These are phyloP conservation scores for Serendipita sp. DNA, from an alignment of 768 basidiomycete species.

Conservation along the genomic window DNA sequence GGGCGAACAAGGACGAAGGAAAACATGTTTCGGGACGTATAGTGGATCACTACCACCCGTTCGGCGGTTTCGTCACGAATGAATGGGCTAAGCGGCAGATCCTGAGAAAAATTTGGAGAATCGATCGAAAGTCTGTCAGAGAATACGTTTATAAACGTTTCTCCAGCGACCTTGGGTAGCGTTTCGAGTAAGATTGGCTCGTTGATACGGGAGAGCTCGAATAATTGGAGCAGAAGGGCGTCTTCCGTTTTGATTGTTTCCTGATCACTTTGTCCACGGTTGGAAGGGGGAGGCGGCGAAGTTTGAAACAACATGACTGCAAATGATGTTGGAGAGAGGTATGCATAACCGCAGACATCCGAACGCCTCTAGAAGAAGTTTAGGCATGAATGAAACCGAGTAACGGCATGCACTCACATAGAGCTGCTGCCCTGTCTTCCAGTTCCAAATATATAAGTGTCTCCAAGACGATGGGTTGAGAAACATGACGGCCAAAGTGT, in stretches of 20 bases:
- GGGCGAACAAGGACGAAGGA: background rate
- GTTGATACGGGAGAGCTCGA: too few species aligned
- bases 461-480: background rate
- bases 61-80: background rate
- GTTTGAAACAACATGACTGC: background rate
- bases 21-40: background rate
- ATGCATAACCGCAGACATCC: background rate
- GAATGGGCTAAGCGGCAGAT: background rate
- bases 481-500: background rate
- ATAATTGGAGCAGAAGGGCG: too few species aligned
- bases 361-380: too few species aligned
- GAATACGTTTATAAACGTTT: background rate
- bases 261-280: background rate
- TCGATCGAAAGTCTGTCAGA: background rate
- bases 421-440: background rate
- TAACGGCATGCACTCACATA: background rate
- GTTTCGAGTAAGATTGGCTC: background rate
- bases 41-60: background rate
- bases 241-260: background rate
- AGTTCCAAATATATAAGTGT: background rate
- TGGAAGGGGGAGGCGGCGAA: too few species aligned
- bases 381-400: background rate
- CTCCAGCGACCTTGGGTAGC: background rate
- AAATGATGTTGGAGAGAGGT: background rate
- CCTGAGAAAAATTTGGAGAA: background rate